Evolutionary conservation across 2,329 filamentous ascomycete species (phyloP), one percentile per base, ranked within the genome.

Genomic region (Grosmannia serpens): DNA sequence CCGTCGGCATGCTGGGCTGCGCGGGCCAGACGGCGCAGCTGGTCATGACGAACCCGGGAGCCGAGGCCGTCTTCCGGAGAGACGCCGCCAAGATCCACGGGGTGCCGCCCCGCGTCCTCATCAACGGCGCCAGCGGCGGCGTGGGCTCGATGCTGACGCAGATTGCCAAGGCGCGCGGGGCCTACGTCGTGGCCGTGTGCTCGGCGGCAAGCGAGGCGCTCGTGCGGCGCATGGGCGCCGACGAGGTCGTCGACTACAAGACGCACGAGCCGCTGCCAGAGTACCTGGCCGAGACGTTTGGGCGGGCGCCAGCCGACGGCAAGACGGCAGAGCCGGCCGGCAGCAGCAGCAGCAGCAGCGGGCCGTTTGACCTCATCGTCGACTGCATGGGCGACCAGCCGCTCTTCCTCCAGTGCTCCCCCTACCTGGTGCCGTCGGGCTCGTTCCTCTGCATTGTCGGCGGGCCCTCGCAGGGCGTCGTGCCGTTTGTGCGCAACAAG

Each of bases 111-210:
- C 66, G 70, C 2, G 74, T 79, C 41, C 63, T 81, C 53, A 68
- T 80, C 4, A 77, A 79, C 61, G 78, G 76, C 4, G 78, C 75
- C 24, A 78, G 77, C 62, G 77, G 78, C 0, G 77, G 76, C 15
- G 74, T 81, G 7, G 78, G 78, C 15, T 70, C 71, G 24, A 63
- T 79, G 55, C 68, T 72, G 1, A 67, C 78, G 53, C 78, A 81
- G 67, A 71, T 77, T n/a, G 61, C 68, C 63, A 70, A 77, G 61
- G 70, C 74, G 47, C 61, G 68, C 56, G 66, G 69, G 0, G 77
- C 76, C 3, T 65, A 68, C 54, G 71, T 82, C 1, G 73, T 74
- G 1, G 78, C 68, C 0, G 71, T 80, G 13, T 81, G 78, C 65
- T 79, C 76, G 1, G 72, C 67, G 2, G 68, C 63, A 50, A 81